Base-by-base conservation (phyloP, 176 grass and related monocot species). In the Musa itinerans region DNA sequence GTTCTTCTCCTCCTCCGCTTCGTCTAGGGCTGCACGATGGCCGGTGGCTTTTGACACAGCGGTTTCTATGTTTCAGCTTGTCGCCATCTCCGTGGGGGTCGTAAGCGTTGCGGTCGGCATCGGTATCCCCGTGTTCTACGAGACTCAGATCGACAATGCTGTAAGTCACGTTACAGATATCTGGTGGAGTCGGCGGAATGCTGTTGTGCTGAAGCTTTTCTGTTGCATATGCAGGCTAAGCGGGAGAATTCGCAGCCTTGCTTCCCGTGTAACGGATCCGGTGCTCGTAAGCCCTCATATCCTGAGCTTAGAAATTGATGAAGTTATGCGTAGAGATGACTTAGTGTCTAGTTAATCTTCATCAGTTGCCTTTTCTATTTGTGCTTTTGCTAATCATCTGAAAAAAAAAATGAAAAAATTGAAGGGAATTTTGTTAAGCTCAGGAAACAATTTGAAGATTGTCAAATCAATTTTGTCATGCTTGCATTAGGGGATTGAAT, bases 241-340 rank as follows among this genome's bases (percentile, higher is more conserved):
- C 89, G 91, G 74, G 95, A 99, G 0, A 99, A 99, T 78, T 94
- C 89, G 15, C 91, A 92, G 65, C 71, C 91, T 67, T 99, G 95
- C 78, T 99, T 99, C 81, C 95, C 95, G 52, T 99, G 95, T 80
- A 99, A 81, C 20, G 95, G 95, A 71, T 80, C 95, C 50, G 95
- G 95, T 53, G 84, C 95, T 10, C 91, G 95, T 94, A 89, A 29
- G 90, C 79, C 51, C 56, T 65, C 19, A 34, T 22, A n/a, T 57
- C 25, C 67, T 17, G 26, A 14, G 24, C 23, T 27, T 68, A 70
- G 16, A 21, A n/a, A 51, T 21, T 70, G 43, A 11, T 20, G 34
- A 50, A 21, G 34, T 43, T 43, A 50, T 70, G 34, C 5, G 4
- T 19, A 3, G n/a, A 1, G n/a, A 3, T 20, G 63, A 26, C 12